A percentile compares a stretch with the other conserved stretches of the same genome.
Conservation (phyloP, 192 early-diverging fungal genomes). For the Obelidium mucronatum region DNA sequence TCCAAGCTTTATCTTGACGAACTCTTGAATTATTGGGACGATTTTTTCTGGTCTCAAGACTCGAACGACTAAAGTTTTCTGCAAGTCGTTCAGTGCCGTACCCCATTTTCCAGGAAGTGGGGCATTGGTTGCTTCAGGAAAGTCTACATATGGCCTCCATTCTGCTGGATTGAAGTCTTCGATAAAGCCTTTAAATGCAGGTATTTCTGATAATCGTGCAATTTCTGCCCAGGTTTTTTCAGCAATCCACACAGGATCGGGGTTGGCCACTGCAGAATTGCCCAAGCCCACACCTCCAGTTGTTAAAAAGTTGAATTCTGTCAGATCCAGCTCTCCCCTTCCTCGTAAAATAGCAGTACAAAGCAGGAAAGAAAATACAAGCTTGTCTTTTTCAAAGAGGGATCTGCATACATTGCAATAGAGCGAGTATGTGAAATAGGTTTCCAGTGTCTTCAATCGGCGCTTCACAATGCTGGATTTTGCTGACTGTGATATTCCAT, state of each 20-base stretch:
- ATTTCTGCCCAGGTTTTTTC: slow-evolving; percentile 68
- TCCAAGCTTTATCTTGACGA: slow-evolving; percentile 66
- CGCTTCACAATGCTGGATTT: slow-evolving; percentile 69
- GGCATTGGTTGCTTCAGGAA: slow-evolving; percentile 44
- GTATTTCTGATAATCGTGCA: slow-evolving; percentile 55
- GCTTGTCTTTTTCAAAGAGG: slow-evolving; percentile 75
- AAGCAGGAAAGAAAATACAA: slow-evolving; percentile 69
- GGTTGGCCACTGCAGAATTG: slow-evolving; percentile 47
- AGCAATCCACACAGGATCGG: slow-evolving; percentile 57
- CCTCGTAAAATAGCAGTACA: slow-evolving; percentile 62
- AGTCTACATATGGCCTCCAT: slow-evolving; percentile 57
- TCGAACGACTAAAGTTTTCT: slow-evolving; percentile 59
- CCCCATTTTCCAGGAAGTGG: slow-evolving; percentile 57
- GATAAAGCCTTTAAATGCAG: slow-evolving; percentile 58
- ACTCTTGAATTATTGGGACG: slow-evolving; percentile 60
- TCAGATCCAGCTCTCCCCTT: slow-evolving; percentile 56
- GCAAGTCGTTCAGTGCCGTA: slow-evolving; percentile 53
- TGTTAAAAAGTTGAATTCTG: slow-evolving; percentile 59
- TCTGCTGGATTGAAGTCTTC: slow-evolving; percentile 59
- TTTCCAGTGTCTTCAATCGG: slow-evolving; percentile 67
- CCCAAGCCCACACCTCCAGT: slow-evolving; percentile 66
- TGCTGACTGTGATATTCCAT: slow-evolving; percentile 55
- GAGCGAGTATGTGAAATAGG: slow-evolving; percentile 70
- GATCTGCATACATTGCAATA: slow-evolving; percentile 71
- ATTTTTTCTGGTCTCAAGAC: slow-evolving; percentile 62